phyloP scores from a whole-genome alignment of 1,284 basidiomycete species.

The Macrocystidia cucumis region DNA sequence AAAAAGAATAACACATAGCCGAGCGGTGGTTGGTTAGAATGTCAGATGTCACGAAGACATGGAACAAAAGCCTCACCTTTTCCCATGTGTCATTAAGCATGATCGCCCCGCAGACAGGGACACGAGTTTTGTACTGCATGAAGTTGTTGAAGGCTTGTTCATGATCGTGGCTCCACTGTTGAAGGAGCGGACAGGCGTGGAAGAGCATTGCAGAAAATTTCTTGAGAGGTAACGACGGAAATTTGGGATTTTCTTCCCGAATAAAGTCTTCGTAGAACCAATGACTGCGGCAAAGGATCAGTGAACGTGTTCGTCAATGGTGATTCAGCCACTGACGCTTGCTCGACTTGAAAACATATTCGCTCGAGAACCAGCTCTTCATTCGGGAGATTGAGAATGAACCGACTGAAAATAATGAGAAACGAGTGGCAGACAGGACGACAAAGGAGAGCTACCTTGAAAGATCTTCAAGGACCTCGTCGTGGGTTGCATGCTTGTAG shows the following conservation, averaged over 20 bases:
- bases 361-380: conserved; percentile 90
- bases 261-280: conserved; percentile 99
- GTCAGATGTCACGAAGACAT: conserved; percentile 2
- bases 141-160: conserved; percentile 78
- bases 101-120: conserved; percentile 98
- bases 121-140: conserved; percentile 94
- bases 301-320: conserved; percentile 3
- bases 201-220: conserved; percentile 95
- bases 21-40: conserved; percentile 2
- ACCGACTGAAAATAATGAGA: conserved; percentile 52
- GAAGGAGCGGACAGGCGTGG: conserved; percentile 72
- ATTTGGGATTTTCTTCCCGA: conserved; percentile 80
- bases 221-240: conserved; percentile 86
- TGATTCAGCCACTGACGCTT: conserved; percentile 65
- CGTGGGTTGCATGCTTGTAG: conserved; percentile 59
- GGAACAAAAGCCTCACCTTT: conserved; percentile 53
- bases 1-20: too few relatives aligned
- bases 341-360: conserved; percentile 98
- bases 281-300: conserved; percentile 50
- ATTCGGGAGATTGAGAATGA: conserved; percentile 94
- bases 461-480: conserved; percentile 85
- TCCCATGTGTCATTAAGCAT: conserved; percentile 89
- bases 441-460: conserved; percentile 49
- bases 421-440: conserved; percentile 7
- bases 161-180: conserved; percentile 74